A percentile compares a stretch with the other conserved stretches of the same genome.
phyloP scores from a whole-genome alignment of 331 rosid species.

The Quercus lobata region DNA sequence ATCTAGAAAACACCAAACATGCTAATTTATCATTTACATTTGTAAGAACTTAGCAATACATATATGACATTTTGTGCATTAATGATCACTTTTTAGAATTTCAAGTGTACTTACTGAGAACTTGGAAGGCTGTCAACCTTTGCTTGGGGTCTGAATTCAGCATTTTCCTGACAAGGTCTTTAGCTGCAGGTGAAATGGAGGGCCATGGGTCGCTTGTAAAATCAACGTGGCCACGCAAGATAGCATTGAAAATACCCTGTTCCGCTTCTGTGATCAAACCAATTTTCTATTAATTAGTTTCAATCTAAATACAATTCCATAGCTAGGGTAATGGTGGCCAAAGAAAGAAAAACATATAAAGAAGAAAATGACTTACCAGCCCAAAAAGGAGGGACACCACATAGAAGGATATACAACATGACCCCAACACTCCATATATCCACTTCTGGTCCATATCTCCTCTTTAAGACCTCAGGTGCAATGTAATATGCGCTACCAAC shows the following conservation, averaged over 20 bases:
- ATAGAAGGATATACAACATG: conserved; percentile 82
- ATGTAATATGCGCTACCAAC: conserved; percentile 96
- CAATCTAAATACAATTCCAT: neutral
- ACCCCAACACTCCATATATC: conserved; percentile 99
- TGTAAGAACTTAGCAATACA: neutral
- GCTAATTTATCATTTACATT: neutral
- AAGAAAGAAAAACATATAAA: neutral
- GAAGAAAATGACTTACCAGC: conserved; percentile 47
- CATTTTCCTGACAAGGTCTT: conserved; percentile 96
- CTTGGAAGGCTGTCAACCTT: conserved; percentile 82
- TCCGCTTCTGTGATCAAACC: conserved; percentile 68
- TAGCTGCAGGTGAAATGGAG: conserved; percentile 71
- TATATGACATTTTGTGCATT: too few species aligned
- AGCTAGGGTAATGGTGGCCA: neutral
- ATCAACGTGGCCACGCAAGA: conserved; percentile 72
- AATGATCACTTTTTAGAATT: neutral
- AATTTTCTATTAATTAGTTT: conserved; percentile 7
- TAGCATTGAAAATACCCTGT: conserved; percentile 90
- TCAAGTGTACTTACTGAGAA: conserved; percentile 54
- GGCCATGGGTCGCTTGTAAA: conserved; percentile 97
- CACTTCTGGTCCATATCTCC: conserved; percentile 91
- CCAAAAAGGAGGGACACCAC: conserved; percentile 97
- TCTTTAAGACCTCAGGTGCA: conserved; percentile 94
- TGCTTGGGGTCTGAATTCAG: conserved; percentile 79
- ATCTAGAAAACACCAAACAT: conserved; percentile 26